A percentile compares a stretch with the other conserved stretches of the same genome.
These are phyloP conservation scores for Yamadazyma oceani DNA, from an alignment of 1,139 yeast genomes.

Conservation along the genomic window DNA sequence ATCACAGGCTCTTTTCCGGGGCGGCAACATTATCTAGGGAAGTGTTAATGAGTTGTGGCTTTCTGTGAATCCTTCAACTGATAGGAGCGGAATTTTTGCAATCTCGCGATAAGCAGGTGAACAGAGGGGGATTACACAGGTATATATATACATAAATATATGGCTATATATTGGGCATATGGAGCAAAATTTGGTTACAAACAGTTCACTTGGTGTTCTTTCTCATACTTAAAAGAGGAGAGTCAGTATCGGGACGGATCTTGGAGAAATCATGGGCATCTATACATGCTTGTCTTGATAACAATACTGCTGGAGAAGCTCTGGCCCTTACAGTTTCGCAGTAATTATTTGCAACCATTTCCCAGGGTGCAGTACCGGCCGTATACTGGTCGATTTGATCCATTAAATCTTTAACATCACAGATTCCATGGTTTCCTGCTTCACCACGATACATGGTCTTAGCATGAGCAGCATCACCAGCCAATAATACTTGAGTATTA, in stretches of 20 bases:
- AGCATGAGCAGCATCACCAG: conserved; percentile 20
- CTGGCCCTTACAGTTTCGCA: conserved; percentile 14
- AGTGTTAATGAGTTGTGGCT: too few relatives aligned
- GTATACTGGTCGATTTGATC: conserved; percentile 11
- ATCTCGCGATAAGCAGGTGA: conserved; percentile 2
- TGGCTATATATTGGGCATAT: too few relatives aligned
- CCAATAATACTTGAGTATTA: conserved; percentile 11
- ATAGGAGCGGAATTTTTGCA: conserved; percentile 2
- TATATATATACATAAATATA: too few relatives aligned
- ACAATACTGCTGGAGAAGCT: conserved; percentile 19
- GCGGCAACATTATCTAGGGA: too few relatives aligned
- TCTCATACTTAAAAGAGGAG: conserved; percentile 20
- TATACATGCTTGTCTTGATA: conserved; percentile 21
- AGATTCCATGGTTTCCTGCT: conserved; percentile 23
- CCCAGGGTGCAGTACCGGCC: conserved; percentile 12
- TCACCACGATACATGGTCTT: conserved; percentile 25
- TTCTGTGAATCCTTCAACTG: too few relatives aligned
- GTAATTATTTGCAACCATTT: conserved; percentile 13
- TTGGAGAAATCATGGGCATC: conserved; percentile 22
- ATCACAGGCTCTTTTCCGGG: conserved; percentile 18
- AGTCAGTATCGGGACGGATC: conserved; percentile 15
- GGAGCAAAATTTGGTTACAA: too few relatives aligned
- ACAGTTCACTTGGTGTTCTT: conserved; percentile 15
- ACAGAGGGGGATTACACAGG: too few relatives aligned
- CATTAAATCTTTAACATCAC: conserved; percentile 18